Evolutionary conservation across 2,329 filamentous ascomycete species (phyloP).

Genomic region (Chalaropsis ovoidea): DNA sequence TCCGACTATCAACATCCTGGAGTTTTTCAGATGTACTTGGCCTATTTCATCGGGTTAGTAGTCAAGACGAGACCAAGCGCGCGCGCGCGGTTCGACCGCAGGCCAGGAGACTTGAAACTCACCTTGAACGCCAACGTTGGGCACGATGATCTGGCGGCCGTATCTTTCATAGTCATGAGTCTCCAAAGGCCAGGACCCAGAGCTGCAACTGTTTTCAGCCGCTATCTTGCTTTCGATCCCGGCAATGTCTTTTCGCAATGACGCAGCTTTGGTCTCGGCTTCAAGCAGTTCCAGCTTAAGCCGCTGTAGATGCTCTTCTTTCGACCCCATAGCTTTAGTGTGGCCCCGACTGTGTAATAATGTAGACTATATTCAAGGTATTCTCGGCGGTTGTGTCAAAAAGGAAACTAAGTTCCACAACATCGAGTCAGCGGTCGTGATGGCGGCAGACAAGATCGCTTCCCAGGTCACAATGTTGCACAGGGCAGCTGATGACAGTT

Average conservation of each 20-base stretch:
- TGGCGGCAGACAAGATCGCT: background rate
- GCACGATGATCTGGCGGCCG: conserved; percentile 81
- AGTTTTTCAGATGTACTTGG: conserved; percentile 60
- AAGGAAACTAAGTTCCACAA: background rate
- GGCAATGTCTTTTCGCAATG: background rate
- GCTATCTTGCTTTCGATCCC: background rate
- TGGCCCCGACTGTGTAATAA: background rate
- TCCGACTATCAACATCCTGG: conserved; percentile 71
- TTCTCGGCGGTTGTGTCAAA: background rate
- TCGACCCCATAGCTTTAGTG: conserved; percentile 25
- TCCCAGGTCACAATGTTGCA: conserved; percentile 22
- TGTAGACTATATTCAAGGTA: background rate
- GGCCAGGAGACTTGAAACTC: conserved; percentile 23
- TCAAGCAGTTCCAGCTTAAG: conserved; percentile 11
- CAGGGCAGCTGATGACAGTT: conserved; percentile 23
- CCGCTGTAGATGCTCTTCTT: conserved; percentile 37
- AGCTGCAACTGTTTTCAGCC: background rate
- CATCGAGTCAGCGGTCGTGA: background rate
- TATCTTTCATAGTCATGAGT: conserved; percentile 74
- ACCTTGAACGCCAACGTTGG: conserved; percentile 68
- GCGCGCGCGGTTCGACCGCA: background rate
- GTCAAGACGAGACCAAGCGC: background rate
- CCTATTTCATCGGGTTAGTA: conserved; percentile 38
- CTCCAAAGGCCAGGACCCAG: conserved; percentile 56
- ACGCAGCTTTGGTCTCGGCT: conserved; percentile 1